Base-by-base conservation (phyloP, 1,284 basidiomycete species). In the Cronartium quercuum region DNA sequence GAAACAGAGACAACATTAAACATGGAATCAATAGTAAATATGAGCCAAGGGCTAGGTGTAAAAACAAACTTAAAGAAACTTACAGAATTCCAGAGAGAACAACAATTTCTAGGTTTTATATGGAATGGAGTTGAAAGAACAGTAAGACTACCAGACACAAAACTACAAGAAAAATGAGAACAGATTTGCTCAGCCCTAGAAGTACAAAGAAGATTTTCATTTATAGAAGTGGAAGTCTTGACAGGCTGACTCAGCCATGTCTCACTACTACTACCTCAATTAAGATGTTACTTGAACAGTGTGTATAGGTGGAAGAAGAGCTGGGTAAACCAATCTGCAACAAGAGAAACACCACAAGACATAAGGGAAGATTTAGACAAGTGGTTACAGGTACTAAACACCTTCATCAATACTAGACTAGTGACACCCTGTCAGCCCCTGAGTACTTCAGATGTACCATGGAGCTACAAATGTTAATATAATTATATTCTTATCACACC, bases 101-200 rank as follows among this genome's bases (percentile, higher is more conserved):
- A 67, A 57, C 51, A 67, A 38, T 68, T 58, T 24, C 38, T 68
- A 5, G 66, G 47, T 1, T 68, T 68, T 40, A 38, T 68, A 1
- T 68, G 66, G 66, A 68, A 68, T 18, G 29, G 47, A 2, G 6
- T 58, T 0, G 2, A 57, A 2, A 68, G 60, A 24, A 68, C 66
- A 3, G 55, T 68, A 3, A 35, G 55, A 38, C 38, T 57, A 2
- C 47, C 42, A n/a, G 47, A 57, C 2, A n/a, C 18, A 18, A 57
- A 67, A 21, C 34, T 67, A 3, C 9, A 67, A 41, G 35, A 51
- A 18, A 15, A n/a, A 35, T 2, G 40, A 10, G 21, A 51, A 6
- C 66, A 67, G 40, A 38, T 67, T 6, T 5, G 1, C 4, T 10
- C 35, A 2, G 47, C 21, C 18, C 47, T 67, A 21, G 44, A 2